Evolutionary conservation across 2,329 filamentous ascomycete genomes (phyloP).

Genomic region (Ceratocystis lukuohia): DNA sequence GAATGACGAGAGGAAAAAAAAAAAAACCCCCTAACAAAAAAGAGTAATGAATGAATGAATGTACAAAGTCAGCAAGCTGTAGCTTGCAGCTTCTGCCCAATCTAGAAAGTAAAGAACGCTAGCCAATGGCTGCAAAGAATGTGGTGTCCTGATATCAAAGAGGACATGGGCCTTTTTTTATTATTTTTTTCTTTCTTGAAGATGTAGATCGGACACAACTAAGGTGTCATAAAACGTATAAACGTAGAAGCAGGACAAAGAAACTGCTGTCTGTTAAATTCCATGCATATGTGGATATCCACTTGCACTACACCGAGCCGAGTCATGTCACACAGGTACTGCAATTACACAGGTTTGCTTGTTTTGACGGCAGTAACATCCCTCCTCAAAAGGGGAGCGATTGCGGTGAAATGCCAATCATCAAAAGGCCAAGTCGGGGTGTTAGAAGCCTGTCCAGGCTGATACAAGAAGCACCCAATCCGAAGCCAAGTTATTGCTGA

Average conservation of each 20-base stretch:
- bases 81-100: no score
- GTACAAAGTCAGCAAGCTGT: neutral
- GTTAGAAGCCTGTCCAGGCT: neutral
- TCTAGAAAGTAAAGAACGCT: neutral
- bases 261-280: neutral
- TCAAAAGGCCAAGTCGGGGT: neutral
- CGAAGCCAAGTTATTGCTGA: neutral
- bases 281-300: neutral
- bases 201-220: neutral
- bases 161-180: neutral
- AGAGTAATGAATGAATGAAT: no score
- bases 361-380: neutral
- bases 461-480: neutral
- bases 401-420: neutral
- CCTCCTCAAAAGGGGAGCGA: neutral
- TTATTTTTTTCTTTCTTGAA: neutral
- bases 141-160: slow-evolving; percentile 1
- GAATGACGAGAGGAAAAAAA: neutral
- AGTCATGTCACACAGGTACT: slow-evolving; percentile 1
- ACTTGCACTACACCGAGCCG: slow-evolving; percentile 1
- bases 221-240: neutral
- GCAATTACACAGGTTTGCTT: slow-evolving; percentile 8
- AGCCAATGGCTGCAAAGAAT: neutral
- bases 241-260: neutral
- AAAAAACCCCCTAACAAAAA: neutral